A percentile compares a stretch with the other conserved stretches of the same genome.
phyloP scores from a whole-genome alignment of 2,329 filamentous ascomycete genomes.

The Scedosporium aurantiacum region DNA sequence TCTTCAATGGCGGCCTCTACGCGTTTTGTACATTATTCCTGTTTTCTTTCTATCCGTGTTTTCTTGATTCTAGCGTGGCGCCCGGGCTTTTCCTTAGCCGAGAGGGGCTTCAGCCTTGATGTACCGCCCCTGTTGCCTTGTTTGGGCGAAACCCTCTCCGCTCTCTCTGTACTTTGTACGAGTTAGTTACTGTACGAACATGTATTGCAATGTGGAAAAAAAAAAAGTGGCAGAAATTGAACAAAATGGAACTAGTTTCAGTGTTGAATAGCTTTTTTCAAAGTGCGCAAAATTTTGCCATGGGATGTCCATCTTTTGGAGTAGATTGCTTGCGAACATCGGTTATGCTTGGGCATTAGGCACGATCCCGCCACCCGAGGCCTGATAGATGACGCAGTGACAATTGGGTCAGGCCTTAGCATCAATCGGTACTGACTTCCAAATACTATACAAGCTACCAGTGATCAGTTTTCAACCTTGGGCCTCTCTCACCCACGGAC shows the following conservation, averaged over 20 bases:
- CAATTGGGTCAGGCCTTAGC: no score
- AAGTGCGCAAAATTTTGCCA: no score
- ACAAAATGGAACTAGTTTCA: neutral
- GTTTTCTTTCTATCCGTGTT: neutral
- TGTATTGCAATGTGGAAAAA: neutral
- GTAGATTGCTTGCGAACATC: no score
- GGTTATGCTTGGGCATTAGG: no score
- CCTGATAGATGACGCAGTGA: no score
- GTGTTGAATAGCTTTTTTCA: neutral
- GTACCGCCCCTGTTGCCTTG: neutral
- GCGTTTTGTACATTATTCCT: neutral
- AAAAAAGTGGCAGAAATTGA: no score
- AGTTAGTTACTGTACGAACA: neutral
- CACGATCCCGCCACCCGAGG: no score
- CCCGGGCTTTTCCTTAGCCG: neutral
- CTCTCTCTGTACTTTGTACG: conserved; percentile 1
- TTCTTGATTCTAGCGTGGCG: neutral
- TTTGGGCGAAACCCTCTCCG: neutral
- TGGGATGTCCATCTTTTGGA: no score
- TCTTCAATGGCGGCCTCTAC: neutral
- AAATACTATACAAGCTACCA: no score
- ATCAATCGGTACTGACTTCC: no score
- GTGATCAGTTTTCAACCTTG: no score
- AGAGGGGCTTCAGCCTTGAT: neutral
- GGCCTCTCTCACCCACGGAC: no score